phyloP scores from a whole-genome alignment of 1,284 basidiomycete species.

The Austropuccinia psidii region DNA sequence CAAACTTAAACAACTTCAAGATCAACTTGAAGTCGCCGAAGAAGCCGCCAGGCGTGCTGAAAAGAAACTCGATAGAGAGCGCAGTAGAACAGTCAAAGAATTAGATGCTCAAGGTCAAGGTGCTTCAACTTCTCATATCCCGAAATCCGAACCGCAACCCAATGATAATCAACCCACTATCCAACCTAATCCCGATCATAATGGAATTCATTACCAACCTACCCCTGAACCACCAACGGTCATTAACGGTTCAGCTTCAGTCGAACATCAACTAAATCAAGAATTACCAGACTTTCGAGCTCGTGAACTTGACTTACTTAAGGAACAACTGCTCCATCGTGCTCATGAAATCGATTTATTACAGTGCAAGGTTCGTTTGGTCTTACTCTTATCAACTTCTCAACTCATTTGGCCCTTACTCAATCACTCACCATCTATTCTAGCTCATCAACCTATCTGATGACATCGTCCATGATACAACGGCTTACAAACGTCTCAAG shows the following conservation, averaged over 20 bases:
- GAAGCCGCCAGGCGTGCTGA: conserved; percentile 40
- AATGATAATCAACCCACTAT: conserved; percentile 9
- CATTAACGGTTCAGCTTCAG: conserved; percentile 15
- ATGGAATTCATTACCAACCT: conserved; percentile 10
- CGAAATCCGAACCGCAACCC: conserved; percentile 1
- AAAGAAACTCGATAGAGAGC: conserved; percentile 41
- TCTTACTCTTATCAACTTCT: neutral
- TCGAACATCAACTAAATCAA: conserved; percentile 36
- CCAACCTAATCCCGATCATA: conserved; percentile 1
- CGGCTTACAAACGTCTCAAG: conserved; percentile 41
- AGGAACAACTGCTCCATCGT: conserved; percentile 37
- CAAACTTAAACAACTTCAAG: conserved; percentile 39
- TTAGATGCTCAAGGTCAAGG: conserved; percentile 39
- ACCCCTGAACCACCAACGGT: conserved; percentile 26
- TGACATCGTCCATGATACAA: conserved; percentile 41
- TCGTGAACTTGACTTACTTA: conserved; percentile 37
- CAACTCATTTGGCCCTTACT: neutral
- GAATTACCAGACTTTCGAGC: conserved; percentile 31
- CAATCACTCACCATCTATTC: neutral
- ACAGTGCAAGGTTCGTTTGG: conserved; percentile 32
- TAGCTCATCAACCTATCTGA: conserved; percentile 43
- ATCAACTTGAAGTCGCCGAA: conserved; percentile 41
- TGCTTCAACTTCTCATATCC: conserved; percentile 12
- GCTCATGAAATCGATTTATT: conserved; percentile 37
- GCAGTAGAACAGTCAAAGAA: conserved; percentile 40